phyloP scores from a whole-genome alignment of 73 alveolate species.

The Paraurostyla sp. region DNA sequence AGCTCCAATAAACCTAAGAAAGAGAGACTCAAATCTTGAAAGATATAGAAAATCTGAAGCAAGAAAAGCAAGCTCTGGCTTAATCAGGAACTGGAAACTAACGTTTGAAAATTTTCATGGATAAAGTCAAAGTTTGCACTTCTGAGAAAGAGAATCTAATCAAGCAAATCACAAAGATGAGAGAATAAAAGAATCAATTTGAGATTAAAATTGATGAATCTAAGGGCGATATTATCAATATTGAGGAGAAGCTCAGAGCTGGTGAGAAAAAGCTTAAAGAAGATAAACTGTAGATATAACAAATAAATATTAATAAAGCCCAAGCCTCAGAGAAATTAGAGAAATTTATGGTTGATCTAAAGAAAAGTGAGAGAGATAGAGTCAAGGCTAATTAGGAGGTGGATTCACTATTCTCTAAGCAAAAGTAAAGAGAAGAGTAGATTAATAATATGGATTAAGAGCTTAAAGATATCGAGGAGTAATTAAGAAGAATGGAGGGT shows the following conservation, averaged over 20 bases:
- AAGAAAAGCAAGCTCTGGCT: neutral
- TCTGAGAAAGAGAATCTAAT: neutral
- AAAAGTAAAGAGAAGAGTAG: slow-evolving; percentile 23
- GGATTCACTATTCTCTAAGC: neutral
- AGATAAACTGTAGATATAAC: no score
- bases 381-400: slow-evolving; percentile 7
- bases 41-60: neutral
- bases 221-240: neutral
- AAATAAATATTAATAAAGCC: no score
- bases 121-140: slow-evolving; percentile 11
- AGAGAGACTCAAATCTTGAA: neutral
- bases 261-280: neutral
- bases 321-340: neutral
- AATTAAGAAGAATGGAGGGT: slow-evolving; percentile 67
- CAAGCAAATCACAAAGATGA: neutral
- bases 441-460: neutral
- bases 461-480: slow-evolving; percentile 49
- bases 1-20: neutral
- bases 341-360: neutral
- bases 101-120: neutral
- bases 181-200: neutral
- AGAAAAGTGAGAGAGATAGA: slow-evolving; percentile 10
- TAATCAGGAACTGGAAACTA: neutral
- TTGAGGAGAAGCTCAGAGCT: neutral
- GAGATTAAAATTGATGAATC: slow-evolving; percentile 34